These are phyloP conservation scores for Diddensiella santjacobensis DNA, from an alignment of 805 yeast species.

Conservation along the genomic window DNA sequence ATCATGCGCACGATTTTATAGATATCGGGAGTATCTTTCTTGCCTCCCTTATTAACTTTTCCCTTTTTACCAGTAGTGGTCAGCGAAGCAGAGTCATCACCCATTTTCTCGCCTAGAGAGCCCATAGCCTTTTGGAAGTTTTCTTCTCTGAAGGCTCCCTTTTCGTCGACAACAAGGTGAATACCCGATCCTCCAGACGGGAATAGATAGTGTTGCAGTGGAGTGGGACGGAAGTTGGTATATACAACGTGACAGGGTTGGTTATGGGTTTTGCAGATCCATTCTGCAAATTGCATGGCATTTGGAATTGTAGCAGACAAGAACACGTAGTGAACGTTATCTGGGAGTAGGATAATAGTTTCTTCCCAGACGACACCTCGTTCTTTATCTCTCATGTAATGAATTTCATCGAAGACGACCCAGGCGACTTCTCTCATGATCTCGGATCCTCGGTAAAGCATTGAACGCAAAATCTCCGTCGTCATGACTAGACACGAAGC, in stretches of 20 bases:
- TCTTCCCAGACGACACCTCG: constrained; percentile 99
- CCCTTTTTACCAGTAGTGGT: constrained; percentile 67
- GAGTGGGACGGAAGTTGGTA: constrained; percentile 98
- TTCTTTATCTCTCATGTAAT: constrained; percentile 95
- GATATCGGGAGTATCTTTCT: constrained; percentile 83
- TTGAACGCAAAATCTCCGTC: constrained; percentile 92
- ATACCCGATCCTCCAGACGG: constrained; percentile 99
- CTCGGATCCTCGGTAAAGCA: constrained; percentile 97
- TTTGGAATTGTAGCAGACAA: constrained; percentile 96
- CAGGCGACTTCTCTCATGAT: constrained; percentile 98
- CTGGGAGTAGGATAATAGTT: constrained; percentile 91
- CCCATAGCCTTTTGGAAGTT: constrained; percentile 99
- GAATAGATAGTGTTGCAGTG: constrained; percentile 92
- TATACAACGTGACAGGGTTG: constrained; percentile 99
- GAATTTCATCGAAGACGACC: constrained; percentile 98
- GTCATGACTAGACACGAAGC: constrained; percentile 99
- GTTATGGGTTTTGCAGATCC: constrained; percentile 92
- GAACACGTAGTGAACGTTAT: constrained; percentile 90
- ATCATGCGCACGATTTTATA: constrained; percentile 97
- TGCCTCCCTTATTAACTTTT: constrained; percentile 83
- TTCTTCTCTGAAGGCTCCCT: constrained; percentile 92
- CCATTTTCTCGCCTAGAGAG: constrained; percentile 72
- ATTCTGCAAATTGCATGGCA: constrained; percentile 97
- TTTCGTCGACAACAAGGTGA: constrained; percentile 95
- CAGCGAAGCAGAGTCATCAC: constrained; percentile 75